Percentiles rank a stretch among this genome's conserved stretches.
phyloP scores from a whole-genome alignment of 1,284 basidiomycete species.

The Ceratobasidium sp. region DNA sequence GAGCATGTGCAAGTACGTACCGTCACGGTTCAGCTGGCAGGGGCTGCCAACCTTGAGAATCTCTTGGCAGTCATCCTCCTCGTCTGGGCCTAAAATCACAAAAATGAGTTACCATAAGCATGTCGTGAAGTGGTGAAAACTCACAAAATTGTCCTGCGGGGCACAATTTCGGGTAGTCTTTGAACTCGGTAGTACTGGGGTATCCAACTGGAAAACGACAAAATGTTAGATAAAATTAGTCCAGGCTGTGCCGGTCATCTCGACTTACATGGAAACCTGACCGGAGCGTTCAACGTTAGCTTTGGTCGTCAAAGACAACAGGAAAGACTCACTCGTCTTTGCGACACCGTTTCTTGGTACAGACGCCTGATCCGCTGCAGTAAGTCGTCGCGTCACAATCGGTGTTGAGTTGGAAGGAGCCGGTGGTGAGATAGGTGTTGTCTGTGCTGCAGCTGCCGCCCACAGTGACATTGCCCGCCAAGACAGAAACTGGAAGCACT shows the following conservation, averaged over 20 bases:
- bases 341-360: conserved; percentile 74
- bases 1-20: conserved; percentile 60
- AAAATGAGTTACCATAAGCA: not conserved
- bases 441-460: conserved; percentile 63
- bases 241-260: conserved; percentile 50
- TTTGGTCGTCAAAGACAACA: not conserved
- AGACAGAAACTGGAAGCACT: conserved; percentile 54
- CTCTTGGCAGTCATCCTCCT: conserved; percentile 74
- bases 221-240: conserved; percentile 42
- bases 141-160: conserved; percentile 69
- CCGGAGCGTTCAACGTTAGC: not conserved
- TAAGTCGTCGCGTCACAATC: conserved; percentile 79
- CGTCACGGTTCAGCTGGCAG: conserved; percentile 90
- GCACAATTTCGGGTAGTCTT: conserved; percentile 71
- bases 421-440: conserved; percentile 73
- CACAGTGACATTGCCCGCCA: conserved; percentile 59
- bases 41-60: conserved; percentile 69
- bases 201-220: conserved; percentile 15
- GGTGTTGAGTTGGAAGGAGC: conserved; percentile 78
- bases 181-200: conserved; percentile 9
- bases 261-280: conserved; percentile 52
- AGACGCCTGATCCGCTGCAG: conserved; percentile 68
- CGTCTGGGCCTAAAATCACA: conserved; percentile 66
- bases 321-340: conserved; percentile 66
- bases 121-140: not conserved